These are phyloP conservation scores for Suillus subalutaceus DNA, from an alignment of 768 basidiomycete genomes.

Conservation along the genomic window DNA sequence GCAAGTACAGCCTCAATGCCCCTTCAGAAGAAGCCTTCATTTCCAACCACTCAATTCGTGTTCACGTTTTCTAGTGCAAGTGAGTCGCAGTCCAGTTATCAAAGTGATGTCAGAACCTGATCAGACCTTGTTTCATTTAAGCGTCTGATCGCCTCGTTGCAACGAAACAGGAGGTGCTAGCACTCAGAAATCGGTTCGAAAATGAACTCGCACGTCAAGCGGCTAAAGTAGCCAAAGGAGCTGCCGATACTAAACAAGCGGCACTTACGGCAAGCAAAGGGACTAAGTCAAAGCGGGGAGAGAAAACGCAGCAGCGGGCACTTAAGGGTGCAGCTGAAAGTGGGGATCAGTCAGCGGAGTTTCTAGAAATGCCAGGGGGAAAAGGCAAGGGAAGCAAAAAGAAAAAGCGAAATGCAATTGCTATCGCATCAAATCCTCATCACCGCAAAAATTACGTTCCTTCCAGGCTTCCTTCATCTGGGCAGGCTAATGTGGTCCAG, in stretches of 20 bases:
- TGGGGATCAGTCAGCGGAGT: slow-evolving; percentile 41
- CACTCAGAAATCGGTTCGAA: slow-evolving; percentile 70
- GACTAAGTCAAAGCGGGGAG: slow-evolving; percentile 39
- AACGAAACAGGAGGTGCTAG: slow-evolving; percentile 69
- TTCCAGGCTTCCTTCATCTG: slow-evolving; percentile 68
- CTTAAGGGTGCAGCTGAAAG: slow-evolving; percentile 30
- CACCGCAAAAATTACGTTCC: slow-evolving; percentile 94
- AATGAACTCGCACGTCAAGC: slow-evolving; percentile 74
- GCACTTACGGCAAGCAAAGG: slow-evolving; percentile 41
- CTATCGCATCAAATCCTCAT: slow-evolving; percentile 95
- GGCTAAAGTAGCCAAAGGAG: slow-evolving; percentile 50
- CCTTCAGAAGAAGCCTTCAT: slow-evolving; percentile 37
- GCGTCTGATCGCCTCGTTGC: slow-evolving; percentile 73
- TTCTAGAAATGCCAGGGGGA: slow-evolving; percentile 39
- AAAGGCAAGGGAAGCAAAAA: slow-evolving; percentile 60
- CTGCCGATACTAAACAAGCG: slow-evolving; percentile 55
- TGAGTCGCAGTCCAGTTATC: slow-evolving; percentile 51
- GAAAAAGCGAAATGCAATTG: slow-evolving; percentile 91
- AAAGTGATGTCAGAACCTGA: slow-evolving; percentile 29
- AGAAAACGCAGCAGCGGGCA: slow-evolving; percentile 42
- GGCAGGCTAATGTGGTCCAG: slow-evolving; percentile 40
- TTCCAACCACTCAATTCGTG: slow-evolving; percentile 58
- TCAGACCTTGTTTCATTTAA: slow-evolving; percentile 38
- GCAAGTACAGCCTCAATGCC: slow-evolving; percentile 10
- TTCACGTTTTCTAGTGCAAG: slow-evolving; percentile 68